These are phyloP conservation scores for Sarocladium strictum DNA, from an alignment of 2,329 filamentous ascomycete genomes.

Conservation along the genomic window DNA sequence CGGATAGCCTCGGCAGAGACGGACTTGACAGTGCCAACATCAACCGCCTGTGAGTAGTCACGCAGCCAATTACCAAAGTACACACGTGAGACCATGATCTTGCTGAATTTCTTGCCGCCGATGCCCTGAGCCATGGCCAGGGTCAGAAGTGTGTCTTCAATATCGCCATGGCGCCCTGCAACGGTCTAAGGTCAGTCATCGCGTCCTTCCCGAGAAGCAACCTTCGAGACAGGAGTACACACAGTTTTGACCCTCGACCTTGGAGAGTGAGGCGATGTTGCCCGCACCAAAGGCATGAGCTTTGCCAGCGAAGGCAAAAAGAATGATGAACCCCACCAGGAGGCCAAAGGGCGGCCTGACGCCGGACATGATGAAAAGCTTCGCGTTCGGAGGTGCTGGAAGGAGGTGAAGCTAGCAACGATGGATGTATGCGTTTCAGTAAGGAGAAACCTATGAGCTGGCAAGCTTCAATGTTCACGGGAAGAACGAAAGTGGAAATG, in stretches of 20 bases:
- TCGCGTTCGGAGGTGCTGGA: constrained; percentile 2
- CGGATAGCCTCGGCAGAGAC: constrained; percentile 89
- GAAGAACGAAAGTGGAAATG: neutral
- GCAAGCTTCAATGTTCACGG: neutral
- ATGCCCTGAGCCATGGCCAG: constrained; percentile 52
- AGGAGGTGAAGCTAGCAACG: neutral
- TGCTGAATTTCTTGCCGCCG: constrained; percentile 74
- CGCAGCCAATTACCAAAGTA: constrained; percentile 96
- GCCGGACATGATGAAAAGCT: constrained; percentile 36
- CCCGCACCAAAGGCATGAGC: constrained; percentile 79
- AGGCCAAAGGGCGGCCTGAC: constrained; percentile 21
- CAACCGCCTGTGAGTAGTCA: constrained; percentile 91
- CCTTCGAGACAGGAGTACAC: constrained; percentile 21
- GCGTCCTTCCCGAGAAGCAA: neutral
- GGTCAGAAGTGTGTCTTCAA: constrained; percentile 81
- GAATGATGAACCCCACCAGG: constrained; percentile 49
- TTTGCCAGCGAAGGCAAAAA: constrained; percentile 60
- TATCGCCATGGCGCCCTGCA: constrained; percentile 77
- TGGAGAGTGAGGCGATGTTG: constrained; percentile 77
- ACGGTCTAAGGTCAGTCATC: neutral
- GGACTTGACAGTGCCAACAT: constrained; percentile 85
- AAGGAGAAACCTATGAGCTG: neutral
- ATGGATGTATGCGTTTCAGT: neutral
- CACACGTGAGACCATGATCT: constrained; percentile 79
- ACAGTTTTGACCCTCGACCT: constrained; percentile 81